These are phyloP conservation scores for Lumnitzera littorea DNA, from an alignment of 345 rosid genomes.

Conservation along the genomic window DNA sequence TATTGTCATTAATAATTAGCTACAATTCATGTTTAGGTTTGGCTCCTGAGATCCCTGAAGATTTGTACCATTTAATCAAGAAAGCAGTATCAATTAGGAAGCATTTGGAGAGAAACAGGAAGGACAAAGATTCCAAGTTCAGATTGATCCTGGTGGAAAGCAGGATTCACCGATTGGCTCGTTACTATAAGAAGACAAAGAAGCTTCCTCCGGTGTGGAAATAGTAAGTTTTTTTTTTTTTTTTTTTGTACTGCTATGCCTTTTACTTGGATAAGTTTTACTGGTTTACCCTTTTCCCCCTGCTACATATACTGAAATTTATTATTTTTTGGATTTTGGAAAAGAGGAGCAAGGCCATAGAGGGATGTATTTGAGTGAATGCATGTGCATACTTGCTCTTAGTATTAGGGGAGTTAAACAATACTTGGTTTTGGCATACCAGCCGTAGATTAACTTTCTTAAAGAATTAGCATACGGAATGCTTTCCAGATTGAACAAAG, in stretches of 20 bases:
- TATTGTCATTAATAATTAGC: neutral
- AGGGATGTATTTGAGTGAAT: too few species aligned
- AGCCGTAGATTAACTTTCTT: too few species aligned
- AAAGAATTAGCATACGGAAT: too few species aligned
- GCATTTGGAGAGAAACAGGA: constrained; percentile 95
- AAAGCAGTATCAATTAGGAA: constrained; percentile 89
- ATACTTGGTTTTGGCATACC: too few species aligned
- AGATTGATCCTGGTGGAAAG: constrained; percentile 89
- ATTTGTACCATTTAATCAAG: constrained; percentile 84
- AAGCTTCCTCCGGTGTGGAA: constrained; percentile 96
- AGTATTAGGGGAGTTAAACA: too few species aligned
- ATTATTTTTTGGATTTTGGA: too few species aligned
- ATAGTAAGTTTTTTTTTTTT: constrained; percentile 40
- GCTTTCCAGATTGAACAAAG: too few species aligned
- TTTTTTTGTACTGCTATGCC: neutral
- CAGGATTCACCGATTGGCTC: constrained; percentile 90
- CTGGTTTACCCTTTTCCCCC: too few species aligned
- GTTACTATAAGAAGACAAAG: constrained; percentile 94
- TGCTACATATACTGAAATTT: neutral
- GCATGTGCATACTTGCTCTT: too few species aligned
- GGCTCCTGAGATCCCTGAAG: constrained; percentile 93
- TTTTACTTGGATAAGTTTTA: neutral
- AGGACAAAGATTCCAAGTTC: constrained; percentile 91
- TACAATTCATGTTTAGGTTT: constrained; percentile 31
- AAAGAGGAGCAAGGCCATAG: too few species aligned